Base-by-base conservation (phyloP, 768 basidiomycete species). In the Podaxis sp. region DNA sequence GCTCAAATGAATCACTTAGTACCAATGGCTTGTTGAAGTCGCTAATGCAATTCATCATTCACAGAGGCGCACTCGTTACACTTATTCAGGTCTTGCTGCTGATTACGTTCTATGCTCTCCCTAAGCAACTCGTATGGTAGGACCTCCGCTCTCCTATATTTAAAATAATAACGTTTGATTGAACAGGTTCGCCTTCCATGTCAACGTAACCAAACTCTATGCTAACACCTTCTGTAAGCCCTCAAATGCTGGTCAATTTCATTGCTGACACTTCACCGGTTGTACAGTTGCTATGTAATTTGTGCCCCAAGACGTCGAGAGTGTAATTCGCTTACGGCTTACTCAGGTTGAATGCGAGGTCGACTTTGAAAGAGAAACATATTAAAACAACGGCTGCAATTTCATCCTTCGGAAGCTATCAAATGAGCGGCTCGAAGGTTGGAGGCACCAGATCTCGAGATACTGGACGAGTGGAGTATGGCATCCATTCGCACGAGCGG, bases 201-300 rank as follows among this genome's bases (percentile, higher is more conserved):
- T 81, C 62, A 81, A 80, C 60, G 77, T 81, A 8, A 82, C 80
- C 4, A 81, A 78, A 50, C 70, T 82, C 7, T 82, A 82, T 64
- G 80, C 78, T 17, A 82, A 82, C 63, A 81, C 80, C 0, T 82
- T 82, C 68, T 82, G 81, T 82, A 58, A 74, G 81, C 75, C 22
- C n/a, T 56, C 36, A 17, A 48, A 11, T 28, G 24, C 40, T 59
- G 24, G 55, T 48, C 40, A 8, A 10, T 54, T 40, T 8, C 33
- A 33, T 20, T 46, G 22, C 60, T 50, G 24, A 15, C 22, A 1
- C 33, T 33, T 8, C 33, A 28, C 28, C n/a, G 26, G 24, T 52
- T n/a, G 38, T 64, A 11, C 56, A 76, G 75, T 75, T 61, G 75
- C 74, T 22, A 76, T 76, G 74, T 76, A 60, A 69, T 72, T 55